Conservation (phyloP, 768 basidiomycete genomes). For the Sarcodon aspratus region DNA sequence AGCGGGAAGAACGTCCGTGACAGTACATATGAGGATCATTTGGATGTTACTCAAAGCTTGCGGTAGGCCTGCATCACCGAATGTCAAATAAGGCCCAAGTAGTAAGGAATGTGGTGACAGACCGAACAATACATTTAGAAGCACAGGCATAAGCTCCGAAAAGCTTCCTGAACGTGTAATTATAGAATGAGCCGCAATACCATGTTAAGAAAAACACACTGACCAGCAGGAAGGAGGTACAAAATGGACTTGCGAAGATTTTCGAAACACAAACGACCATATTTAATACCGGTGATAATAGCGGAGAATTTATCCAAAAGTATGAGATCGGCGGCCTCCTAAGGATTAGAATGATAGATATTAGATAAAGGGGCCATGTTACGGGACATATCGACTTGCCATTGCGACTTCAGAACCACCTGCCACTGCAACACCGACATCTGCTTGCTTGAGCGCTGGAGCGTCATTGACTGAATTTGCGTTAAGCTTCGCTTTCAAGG, state of each 20-base stretch:
- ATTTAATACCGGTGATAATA: constrained; percentile 51
- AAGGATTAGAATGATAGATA: too few species aligned
- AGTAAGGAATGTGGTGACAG: too few species aligned
- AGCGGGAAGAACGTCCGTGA: constrained; percentile 43
- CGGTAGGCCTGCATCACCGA: constrained; percentile 16
- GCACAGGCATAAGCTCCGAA: constrained; percentile 50
- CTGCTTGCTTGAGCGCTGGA: constrained; percentile 44
- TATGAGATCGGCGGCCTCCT: constrained; percentile 51
- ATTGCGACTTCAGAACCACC: constrained; percentile 36
- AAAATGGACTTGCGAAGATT: constrained; percentile 48
- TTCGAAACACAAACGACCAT: constrained; percentile 55
- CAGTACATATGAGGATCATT: constrained; percentile 41
- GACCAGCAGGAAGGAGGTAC: constrained; percentile 39
- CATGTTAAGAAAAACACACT: constrained; percentile 18
- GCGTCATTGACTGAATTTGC: constrained; percentile 35
- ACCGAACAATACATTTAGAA: constrained; percentile 33
- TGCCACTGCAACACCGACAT: constrained; percentile 55
- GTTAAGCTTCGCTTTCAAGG: too few species aligned
- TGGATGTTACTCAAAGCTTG: constrained; percentile 30
- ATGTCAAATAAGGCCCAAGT: too few species aligned
- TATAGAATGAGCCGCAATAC: background rate
- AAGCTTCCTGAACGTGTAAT: constrained; percentile 22
- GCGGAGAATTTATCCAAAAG: constrained; percentile 57
- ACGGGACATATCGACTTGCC: too few species aligned
- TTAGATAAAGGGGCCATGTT: too few species aligned